Conservation (phyloP, 768 basidiomycete species). For the Suillus alpinus region DNA sequence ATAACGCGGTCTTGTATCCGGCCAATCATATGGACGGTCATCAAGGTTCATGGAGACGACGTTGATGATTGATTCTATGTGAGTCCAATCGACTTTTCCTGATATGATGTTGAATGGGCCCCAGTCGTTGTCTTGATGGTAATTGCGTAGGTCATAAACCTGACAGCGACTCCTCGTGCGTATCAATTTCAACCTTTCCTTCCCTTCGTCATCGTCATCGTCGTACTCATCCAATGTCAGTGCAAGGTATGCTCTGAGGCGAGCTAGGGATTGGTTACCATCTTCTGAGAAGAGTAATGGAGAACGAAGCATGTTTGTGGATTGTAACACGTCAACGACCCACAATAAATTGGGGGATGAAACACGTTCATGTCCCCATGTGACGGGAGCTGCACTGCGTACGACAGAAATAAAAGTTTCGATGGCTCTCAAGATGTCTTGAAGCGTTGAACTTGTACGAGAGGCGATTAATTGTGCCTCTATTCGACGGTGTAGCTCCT, state of each 20-base stretch:
- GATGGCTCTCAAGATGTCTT: constrained; percentile 34
- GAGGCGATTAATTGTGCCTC: constrained; percentile 35
- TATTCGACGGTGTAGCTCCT: constrained; percentile 40
- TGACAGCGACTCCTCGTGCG: constrained; percentile 51
- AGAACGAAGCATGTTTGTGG: constrained; percentile 35
- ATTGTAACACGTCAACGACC: constrained; percentile 41
- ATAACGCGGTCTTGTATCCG: constrained; percentile 42
- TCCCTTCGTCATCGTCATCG: constrained; percentile 26
- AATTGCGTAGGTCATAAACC: constrained; percentile 67
- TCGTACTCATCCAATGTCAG: constrained; percentile 38
- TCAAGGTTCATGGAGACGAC: constrained; percentile 52
- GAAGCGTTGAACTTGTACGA: constrained; percentile 14
- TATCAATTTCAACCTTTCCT: constrained; percentile 25
- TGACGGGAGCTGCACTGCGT: constrained; percentile 32
- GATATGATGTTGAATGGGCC: constrained; percentile 50
- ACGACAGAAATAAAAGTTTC: constrained; percentile 40
- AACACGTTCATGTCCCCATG: constrained; percentile 16
- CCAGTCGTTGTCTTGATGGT: constrained; percentile 47
- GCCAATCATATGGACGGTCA: constrained; percentile 39
- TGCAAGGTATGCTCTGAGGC: constrained; percentile 48
- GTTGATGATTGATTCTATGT: constrained; percentile 57
- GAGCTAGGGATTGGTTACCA: constrained; percentile 36
- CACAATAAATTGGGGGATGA: constrained; percentile 44
- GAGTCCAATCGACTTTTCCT: constrained; percentile 57
- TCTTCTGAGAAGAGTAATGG: constrained; percentile 7